Conservation (phyloP, 2,329 filamentous ascomycete genomes). For the Xylariaceae sp. region DNA sequence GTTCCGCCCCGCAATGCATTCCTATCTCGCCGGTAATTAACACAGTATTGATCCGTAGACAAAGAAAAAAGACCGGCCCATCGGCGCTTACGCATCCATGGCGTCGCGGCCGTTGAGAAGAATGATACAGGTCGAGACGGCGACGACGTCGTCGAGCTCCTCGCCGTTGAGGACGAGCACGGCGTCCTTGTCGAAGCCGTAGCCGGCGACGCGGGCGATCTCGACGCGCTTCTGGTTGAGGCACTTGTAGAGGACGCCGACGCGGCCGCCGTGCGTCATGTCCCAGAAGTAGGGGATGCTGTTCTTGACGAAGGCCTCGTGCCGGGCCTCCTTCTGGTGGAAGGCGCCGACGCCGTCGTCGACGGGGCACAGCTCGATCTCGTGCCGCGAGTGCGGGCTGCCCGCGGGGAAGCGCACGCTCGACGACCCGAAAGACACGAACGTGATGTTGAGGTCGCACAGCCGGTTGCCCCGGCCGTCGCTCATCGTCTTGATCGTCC, state of each 20-base stretch:
- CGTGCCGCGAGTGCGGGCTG: constrained; percentile 40
- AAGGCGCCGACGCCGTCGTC: constrained; percentile 26
- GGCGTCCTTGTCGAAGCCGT: constrained; percentile 42
- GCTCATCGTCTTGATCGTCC: constrained; percentile 43
- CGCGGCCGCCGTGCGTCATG: constrained; percentile 40
- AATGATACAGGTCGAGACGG: constrained; percentile 41
- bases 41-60: neutral
- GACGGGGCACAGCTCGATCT: constrained; percentile 41
- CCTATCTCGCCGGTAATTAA: neutral
- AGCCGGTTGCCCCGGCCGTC: constrained; percentile 35
- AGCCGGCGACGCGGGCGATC: constrained; percentile 39
- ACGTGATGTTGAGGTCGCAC: constrained; percentile 45
- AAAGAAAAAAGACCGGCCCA: neutral
- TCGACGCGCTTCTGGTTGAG: constrained; percentile 44
- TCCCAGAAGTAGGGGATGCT: constrained; percentile 46
- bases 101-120: constrained; percentile 43
- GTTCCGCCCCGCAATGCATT: neutral
- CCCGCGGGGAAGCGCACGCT: constrained; percentile 40
- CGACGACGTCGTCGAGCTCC: constrained; percentile 41
- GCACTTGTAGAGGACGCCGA: constrained; percentile 42
- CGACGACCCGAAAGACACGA: constrained; percentile 41
- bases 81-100: constrained; percentile 37
- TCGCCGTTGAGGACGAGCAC: constrained; percentile 40
- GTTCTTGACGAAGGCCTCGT: constrained; percentile 43
- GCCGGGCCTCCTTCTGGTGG: constrained; percentile 29